phyloP scores from a whole-genome alignment of 169 alveolate genomes.

The Babesia ovis region DNA sequence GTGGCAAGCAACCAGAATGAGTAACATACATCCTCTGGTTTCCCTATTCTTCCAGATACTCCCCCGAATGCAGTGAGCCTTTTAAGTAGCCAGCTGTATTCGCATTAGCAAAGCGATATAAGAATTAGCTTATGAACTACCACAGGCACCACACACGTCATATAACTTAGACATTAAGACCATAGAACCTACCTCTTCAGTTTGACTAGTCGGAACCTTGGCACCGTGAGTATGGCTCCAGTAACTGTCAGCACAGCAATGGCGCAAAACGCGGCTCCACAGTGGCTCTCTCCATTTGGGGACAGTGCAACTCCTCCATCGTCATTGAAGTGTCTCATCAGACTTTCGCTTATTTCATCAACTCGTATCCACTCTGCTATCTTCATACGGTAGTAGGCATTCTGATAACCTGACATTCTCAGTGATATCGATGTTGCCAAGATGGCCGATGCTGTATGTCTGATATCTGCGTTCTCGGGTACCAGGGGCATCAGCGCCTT shows the following conservation, averaged over 20 bases:
- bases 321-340: conserved; percentile 61
- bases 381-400: background rate
- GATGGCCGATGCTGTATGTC: conserved; percentile 56
- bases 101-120: background rate
- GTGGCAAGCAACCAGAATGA: conserved; percentile 76
- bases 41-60: conserved; percentile 73
- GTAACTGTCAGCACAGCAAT: conserved; percentile 33
- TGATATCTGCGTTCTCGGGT: conserved; percentile 21
- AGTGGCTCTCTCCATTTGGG: conserved; percentile 70
- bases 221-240: background rate
- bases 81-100: conserved; percentile 54
- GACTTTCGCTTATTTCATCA: conserved; percentile 17
- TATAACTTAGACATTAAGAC: background rate
- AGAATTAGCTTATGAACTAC: background rate
- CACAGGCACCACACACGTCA: background rate
- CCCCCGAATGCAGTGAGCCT: conserved; percentile 56
- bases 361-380: conserved; percentile 16
- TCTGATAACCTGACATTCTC: conserved; percentile 9
- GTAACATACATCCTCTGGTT: conserved; percentile 75
- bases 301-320: conserved; percentile 74
- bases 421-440: conserved; percentile 13
- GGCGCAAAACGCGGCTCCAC: conserved; percentile 75
- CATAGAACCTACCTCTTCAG: conserved; percentile 34
- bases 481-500: background rate
- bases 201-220: conserved; percentile 2